Percentiles rank a stretch among this genome's conserved stretches.
Evolutionary conservation across 1,284 basidiomycete species (phyloP).

Genomic region (Apiotrichum brassicae): DNA sequence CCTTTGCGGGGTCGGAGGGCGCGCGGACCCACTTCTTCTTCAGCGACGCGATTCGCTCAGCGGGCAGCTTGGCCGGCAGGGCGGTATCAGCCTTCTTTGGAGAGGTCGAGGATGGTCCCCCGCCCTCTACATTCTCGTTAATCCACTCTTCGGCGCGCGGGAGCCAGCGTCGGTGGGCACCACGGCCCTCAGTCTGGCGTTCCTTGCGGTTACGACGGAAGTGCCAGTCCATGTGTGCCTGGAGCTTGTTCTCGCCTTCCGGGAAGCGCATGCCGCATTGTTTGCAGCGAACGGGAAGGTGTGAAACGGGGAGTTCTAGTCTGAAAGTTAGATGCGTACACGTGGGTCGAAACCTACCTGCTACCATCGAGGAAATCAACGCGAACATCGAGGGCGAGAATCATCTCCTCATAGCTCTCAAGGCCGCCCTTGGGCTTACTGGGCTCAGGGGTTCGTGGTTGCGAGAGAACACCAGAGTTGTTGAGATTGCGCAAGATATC

Average conservation of each 20-base stretch:
- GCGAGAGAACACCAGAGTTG: slow-evolving; percentile 39
- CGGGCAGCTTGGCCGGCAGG: slow-evolving; percentile 45
- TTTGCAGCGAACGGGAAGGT: slow-evolving; percentile 76
- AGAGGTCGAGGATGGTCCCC: slow-evolving; percentile 19
- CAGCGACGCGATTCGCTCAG: slow-evolving; percentile 68
- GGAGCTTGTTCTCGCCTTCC: slow-evolving; percentile 65
- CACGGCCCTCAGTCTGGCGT: slow-evolving; percentile 73
- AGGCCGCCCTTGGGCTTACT: slow-evolving; percentile 45
- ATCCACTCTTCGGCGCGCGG: slow-evolving; percentile 81
- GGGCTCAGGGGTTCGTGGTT: slow-evolving; percentile 51
- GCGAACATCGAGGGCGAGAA: slow-evolving; percentile 63
- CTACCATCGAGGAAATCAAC: slow-evolving; percentile 66
- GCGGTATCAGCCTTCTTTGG: slow-evolving; percentile 6
- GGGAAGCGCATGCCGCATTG: slow-evolving; percentile 89
- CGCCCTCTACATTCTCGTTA: slow-evolving; percentile 51
- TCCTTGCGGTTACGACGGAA: slow-evolving; percentile 89
- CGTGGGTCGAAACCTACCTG: slow-evolving; percentile 52
- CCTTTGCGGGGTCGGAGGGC: slow-evolving; percentile 65
- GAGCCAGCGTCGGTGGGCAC: slow-evolving; percentile 89
- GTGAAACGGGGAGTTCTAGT: slow-evolving; percentile 60
- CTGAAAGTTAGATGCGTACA: slow-evolving; percentile 1
- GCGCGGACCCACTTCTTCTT: slow-evolving; percentile 76
- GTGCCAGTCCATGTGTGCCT: slow-evolving; percentile 94
- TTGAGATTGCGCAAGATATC: slow-evolving; percentile 39
- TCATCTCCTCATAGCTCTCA: slow-evolving; percentile 63